These are phyloP conservation scores for Colletotrichum nymphaeae DNA, from an alignment of 2,329 filamentous ascomycete genomes.

Conservation along the genomic window DNA sequence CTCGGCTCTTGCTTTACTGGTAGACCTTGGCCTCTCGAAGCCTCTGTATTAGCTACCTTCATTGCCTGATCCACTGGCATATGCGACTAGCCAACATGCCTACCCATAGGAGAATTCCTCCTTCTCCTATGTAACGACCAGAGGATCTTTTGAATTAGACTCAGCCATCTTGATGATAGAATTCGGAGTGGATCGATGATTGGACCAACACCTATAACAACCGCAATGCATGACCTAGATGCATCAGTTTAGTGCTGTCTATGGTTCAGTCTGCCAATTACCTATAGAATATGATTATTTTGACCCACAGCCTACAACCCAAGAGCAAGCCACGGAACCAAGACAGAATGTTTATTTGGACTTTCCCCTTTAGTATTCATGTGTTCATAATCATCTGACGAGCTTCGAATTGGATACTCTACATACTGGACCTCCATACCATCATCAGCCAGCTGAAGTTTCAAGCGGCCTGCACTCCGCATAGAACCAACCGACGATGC, in stretches of 20 bases:
- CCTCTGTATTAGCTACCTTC: too few species aligned
- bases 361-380: neutral
- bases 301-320: neutral
- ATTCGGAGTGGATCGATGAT: too few species aligned
- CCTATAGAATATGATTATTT: neutral
- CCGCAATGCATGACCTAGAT: too few species aligned
- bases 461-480: conserved; percentile 33
- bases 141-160: too few species aligned
- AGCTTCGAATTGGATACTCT: conserved; percentile 21
- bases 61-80: too few species aligned
- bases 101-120: too few species aligned
- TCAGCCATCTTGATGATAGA: too few species aligned
- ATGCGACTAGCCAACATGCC: too few species aligned
- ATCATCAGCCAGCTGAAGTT: neutral
- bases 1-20: conserved; percentile 15
- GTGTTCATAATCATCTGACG: neutral
- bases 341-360: neutral
- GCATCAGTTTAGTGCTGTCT: too few species aligned
- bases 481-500: neutral
- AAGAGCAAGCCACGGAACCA: neutral
- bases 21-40: neutral
- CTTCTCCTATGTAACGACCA: too few species aligned
- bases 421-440: conserved; percentile 17
- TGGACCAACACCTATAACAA: too few species aligned
- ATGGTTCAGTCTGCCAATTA: neutral